Evolutionary conservation across 2,329 filamentous ascomycete species (phyloP), one percentile per base, ranked within the genome.

Genomic region (Verticillium dahliae): DNA sequence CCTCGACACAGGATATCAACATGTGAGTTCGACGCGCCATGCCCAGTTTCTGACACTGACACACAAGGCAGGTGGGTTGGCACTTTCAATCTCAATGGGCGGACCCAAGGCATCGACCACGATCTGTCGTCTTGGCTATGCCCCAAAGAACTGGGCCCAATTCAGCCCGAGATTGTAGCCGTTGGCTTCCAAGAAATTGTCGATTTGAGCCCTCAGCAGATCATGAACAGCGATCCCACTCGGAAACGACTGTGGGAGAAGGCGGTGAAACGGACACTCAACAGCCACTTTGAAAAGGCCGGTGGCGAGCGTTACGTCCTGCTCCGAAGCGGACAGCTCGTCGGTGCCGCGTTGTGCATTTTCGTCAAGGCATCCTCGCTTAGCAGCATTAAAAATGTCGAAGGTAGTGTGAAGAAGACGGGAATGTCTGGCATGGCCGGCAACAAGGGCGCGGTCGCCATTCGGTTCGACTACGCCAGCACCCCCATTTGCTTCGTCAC

Each of bases 151-250:
- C 69, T 82, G 10, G 82, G 85, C 5, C 74, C 85, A 3, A 80
- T 85, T 56, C 86, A 90, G 63, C 93, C 95, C 6, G 90, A 94
- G 62, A 90, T 99, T 41, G 87, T 96, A 59, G 92, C 90, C 7
- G 88, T 97, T 15, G 95, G 92, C 0, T 98, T 99, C 69, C 95
- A 99, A 72, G 95, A 99, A 74, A 98, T 99, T 65, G 95, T 99
- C n/a, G 91, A 97, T 71, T 80, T 99, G 56, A 97, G 92, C 68
- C 95, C 96, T 15, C 94, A 98, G 73, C 95, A 99, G 71, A 98
- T 99, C 70, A 97, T 99, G 92, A 97, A 96, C 66, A 98, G 93
- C 63, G 94, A 99, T 72, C 95, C 95, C 1, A 86, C 88, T 3
- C 85, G 91, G 60, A 91, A 94, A 66, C 88, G 92, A 65, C 78